Evolutionary conservation across 345 rosid genomes (phyloP), one percentile per base, ranked within the genome.

Genomic region (Brassica nigra): DNA sequence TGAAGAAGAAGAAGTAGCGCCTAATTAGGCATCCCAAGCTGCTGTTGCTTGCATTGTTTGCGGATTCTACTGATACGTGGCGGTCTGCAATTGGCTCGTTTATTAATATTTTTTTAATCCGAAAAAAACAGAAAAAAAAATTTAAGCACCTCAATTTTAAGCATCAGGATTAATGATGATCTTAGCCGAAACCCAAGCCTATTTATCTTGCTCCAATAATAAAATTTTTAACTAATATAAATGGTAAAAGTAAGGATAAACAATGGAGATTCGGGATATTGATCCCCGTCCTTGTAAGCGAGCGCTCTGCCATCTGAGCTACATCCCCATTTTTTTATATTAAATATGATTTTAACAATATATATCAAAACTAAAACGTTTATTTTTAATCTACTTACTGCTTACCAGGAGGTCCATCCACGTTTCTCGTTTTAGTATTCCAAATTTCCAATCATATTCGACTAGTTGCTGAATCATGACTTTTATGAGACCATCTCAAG

Each of bases 251-350:
- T 4, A 49, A n/a, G 54, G 54, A 14, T 44, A 12, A 47, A 4
- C 8, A 23, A 10, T 87, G 97, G 91, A 88, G 91, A 92, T 86
- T 93, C 86, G 88, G 89, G 90, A 86, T 86, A 90, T 89, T 89
- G 89, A 88, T 86, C 90, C 93, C 89, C 89, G 86, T 78, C 90
- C 95, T 89, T 91, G 93, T 88, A 91, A 89, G 89, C 92, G 87
- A 90, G 92, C 89, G 90, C 92, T 90, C 90, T 89, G 88, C 92
- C 95, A 91, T 87, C 89, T 91, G 92, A 91, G 92, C 93, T 88
- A 87, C 90, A 87, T 85, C 90, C 90, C 90, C 90, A 28, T 16
- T 15, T 6, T 1, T 1, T 23, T 23, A 23, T n/a, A 49, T 47
- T 3, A 1, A 11, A 0, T 49, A 1, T 12, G 14, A 4, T 44